Evolutionary conservation across 768 basidiomycete genomes (phyloP).

Genomic region (Cubamyces lactineus): DNA sequence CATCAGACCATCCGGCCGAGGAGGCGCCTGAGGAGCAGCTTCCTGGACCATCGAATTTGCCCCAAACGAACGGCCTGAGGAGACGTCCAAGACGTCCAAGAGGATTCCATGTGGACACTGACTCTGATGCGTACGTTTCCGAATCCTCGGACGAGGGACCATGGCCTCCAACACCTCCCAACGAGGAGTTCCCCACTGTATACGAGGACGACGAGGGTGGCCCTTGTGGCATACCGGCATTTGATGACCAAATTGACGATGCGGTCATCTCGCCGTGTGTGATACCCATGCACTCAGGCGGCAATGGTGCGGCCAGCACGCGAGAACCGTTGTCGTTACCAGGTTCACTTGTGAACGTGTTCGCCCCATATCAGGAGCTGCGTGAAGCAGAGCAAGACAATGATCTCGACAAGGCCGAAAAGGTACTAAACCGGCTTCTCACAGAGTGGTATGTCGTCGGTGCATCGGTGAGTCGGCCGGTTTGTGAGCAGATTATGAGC

Average conservation of each 20-base stretch:
- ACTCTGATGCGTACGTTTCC: conserved; percentile 39
- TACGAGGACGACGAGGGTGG: conserved; percentile 4
- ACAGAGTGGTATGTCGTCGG: conserved; percentile 70
- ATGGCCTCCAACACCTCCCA: conserved; percentile 13
- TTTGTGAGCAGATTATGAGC: not conserved
- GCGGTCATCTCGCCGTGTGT: conserved; percentile 2
- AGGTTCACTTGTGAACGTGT: conserved; percentile 42
- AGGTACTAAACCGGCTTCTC: conserved; percentile 49
- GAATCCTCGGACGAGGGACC: conserved; percentile 29
- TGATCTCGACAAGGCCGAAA: conserved; percentile 49
- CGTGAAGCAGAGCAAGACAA: conserved; percentile 45
- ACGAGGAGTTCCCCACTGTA: conserved; percentile 20
- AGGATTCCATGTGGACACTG: conserved; percentile 48
- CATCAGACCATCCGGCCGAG: not conserved
- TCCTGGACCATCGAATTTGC: not conserved
- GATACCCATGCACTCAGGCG: conserved; percentile 25
- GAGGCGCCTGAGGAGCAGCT: not conserved
- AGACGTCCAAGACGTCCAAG: conserved; percentile 36
- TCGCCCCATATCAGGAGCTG: conserved; percentile 62
- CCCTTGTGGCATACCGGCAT: not conserved
- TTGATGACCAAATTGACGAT: not conserved
- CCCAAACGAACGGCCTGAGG: conserved; percentile 17
- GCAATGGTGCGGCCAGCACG: conserved; percentile 26
- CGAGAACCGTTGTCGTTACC: conserved; percentile 29
- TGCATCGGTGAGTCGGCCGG: conserved; percentile 51